These are phyloP conservation scores for Aspergillus sp. DNA, from an alignment of 2,329 filamentous ascomycete species.

Conservation along the genomic window DNA sequence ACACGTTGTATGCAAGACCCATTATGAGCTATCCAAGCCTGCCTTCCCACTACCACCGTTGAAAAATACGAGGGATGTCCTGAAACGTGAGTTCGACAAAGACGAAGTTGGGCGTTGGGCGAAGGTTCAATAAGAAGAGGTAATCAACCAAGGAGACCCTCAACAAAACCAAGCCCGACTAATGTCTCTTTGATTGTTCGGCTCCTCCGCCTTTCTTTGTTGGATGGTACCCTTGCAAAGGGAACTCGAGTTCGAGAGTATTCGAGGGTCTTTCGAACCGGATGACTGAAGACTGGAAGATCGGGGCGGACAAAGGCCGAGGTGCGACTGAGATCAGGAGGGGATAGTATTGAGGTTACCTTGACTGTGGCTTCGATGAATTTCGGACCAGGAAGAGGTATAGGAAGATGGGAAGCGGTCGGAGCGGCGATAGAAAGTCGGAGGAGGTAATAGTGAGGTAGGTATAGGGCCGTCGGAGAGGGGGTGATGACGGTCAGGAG, in stretches of 20 bases:
- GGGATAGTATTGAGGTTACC: too few species aligned
- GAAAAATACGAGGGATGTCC: conserved; percentile 10
- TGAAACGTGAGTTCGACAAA: conserved; percentile 22
- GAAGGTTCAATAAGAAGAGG: neutral
- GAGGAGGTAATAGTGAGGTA: neutral
- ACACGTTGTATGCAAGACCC: conserved; percentile 90
- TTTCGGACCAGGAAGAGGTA: too few species aligned
- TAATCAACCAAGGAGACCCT: neutral
- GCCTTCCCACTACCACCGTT: conserved; percentile 15
- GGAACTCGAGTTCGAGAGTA: too few species aligned
- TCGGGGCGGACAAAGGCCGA: too few species aligned
- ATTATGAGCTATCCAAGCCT: conserved; percentile 49
- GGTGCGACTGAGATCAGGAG: too few species aligned
- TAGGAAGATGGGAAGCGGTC: neutral
- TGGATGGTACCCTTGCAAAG: neutral
- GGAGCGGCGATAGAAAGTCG: neutral
- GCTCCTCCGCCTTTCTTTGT: neutral
- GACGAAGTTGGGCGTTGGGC: conserved; percentile 4
- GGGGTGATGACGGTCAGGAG: neutral
- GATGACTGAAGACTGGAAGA: too few species aligned
- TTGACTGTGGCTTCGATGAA: too few species aligned
- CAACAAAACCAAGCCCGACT: neutral
- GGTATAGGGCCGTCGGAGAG: too few species aligned
- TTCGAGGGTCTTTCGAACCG: too few species aligned
- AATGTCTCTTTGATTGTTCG: neutral